Conservation (phyloP, 164 flowering plant genomes). For the Brasenia schreberi region DNA sequence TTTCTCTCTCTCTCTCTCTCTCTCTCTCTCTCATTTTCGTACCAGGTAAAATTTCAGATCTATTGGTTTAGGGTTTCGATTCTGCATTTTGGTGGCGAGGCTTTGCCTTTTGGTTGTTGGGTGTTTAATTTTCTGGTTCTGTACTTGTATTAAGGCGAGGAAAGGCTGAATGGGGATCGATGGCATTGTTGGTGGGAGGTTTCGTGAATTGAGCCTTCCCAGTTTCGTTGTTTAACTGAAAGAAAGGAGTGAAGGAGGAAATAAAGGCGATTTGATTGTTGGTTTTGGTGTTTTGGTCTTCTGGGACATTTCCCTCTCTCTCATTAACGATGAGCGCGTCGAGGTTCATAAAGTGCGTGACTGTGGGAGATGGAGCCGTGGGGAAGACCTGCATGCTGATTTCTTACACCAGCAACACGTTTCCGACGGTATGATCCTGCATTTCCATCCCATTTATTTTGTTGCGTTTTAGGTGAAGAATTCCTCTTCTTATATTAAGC, state of each 20-base stretch:
- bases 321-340: slow-evolving; percentile 49
- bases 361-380: slow-evolving; percentile 82
- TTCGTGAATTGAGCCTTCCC: neutral
- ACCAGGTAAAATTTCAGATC: too few relatives aligned
- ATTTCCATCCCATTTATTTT: neutral
- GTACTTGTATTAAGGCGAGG: neutral
- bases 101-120: neutral
- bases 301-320: neutral
- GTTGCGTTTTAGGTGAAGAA: too few relatives aligned
- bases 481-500: neutral
- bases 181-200: neutral
- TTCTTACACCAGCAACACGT: slow-evolving; percentile 76
- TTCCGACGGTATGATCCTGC: slow-evolving; percentile 47
- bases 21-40: too few relatives aligned
- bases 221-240: neutral
- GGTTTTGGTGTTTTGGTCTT: neutral
- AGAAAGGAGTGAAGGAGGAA: neutral
- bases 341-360: slow-evolving; percentile 73
- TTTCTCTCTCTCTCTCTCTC: neutral
- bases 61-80: too few relatives aligned
- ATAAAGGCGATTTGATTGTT: neutral
- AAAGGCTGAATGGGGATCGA: neutral
- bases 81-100: neutral
- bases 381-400: slow-evolving; percentile 82
- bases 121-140: neutral